Evolutionary conservation across 176 grass and related monocot genomes (phyloP), one percentile per base, ranked within the genome.

Genomic region (Urochloa ruziziensis): DNA sequence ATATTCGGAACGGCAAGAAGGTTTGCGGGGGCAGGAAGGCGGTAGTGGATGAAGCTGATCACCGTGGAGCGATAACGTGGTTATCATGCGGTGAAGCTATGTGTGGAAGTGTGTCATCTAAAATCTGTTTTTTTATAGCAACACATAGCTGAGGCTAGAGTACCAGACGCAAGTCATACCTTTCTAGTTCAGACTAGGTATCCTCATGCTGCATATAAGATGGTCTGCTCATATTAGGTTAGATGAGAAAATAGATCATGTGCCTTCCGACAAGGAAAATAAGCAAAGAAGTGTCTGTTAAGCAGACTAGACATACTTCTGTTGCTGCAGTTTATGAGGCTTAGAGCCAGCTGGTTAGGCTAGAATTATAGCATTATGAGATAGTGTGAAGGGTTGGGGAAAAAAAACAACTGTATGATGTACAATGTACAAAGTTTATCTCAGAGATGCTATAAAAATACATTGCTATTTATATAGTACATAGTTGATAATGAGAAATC

Each of bases 1-100:
- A 94, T 99, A 74, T 96, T 99, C 7, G 93, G 96, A 6, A 92
- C 89, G 0, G 96, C 93, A 4, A 89, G 96, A 82, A 92, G 94
- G 74, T 99, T 99, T 79, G 96, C 96, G 24, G 83, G 82, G 0
- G 82, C 91, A 33, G 89, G 91, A 77, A 99, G 86, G 69, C 81
- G 84, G 86, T 90, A 93, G 65, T 48, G 60, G 42, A 74, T 62
- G 24, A 65, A 77, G 25, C 40, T 15, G 28, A n/a, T 56, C 13
- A 62, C 35, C 64, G 2, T 54, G 8, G 63, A 82, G 29, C 28
- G n/a, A 69, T 59, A 27, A 4, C 11, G 4, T 10, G 18, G 67
- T 23, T 67, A 66, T 74, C 67, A 56, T 65, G 21, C 48, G 13
- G 68, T 0, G 6, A 68, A 39, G 37, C 52, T 32, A 61, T 82